Base-by-base conservation (phyloP, 106 monocot genomes). In the Narthecium ossifragum region DNA sequence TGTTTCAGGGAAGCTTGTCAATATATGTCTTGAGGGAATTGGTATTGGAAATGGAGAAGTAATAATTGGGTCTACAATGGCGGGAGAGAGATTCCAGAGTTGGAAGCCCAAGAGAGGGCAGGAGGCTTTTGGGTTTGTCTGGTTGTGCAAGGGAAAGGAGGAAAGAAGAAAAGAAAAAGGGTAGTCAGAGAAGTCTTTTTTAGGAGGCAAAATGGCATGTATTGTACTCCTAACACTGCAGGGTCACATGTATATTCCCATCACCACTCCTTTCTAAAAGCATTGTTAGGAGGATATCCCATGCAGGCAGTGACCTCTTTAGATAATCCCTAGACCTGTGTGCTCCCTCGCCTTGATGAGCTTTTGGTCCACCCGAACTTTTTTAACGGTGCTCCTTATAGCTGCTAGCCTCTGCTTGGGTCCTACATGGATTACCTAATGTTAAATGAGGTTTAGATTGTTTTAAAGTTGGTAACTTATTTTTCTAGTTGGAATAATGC, bases 161-260 rank as follows among this genome's bases (percentile, higher is more conserved):
- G 7, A 36, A 36, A 20, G 1, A 49, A 49, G 21, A 18, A 49
- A 49, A 49, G 23, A 3, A 49, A 49, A 49, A 23, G 49, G 20
- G 7, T 1, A 48, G 48, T 3, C 36, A 36, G 23, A n/a, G 45
- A 6, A 17, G 45, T 17, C 45, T 46, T 46, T 46, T n/a, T 46
- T 46, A 46, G 45, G 9, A 49, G 49, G 20, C 49, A 49, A 49
- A n/a, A 6, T 49, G 49, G 49, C 3, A 49, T 24, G 49, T 49
- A 49, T 1, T 49, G 49, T 24, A 49, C 1, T 25, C 9, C 43
- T 4, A 36, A 36, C 23, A 24, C 49, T 49, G 49, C 49, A 24
- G n/a, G 49, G 22, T 49, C 49, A 49, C 49, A 49, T 49, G 49
- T 22, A 49, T 49, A 24, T 49, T 1, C 49, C 49, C 36, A 36